Conservation (phyloP, 225 moss, liverwort and hornwort genomes). For the Pleurozium schreberi region DNA sequence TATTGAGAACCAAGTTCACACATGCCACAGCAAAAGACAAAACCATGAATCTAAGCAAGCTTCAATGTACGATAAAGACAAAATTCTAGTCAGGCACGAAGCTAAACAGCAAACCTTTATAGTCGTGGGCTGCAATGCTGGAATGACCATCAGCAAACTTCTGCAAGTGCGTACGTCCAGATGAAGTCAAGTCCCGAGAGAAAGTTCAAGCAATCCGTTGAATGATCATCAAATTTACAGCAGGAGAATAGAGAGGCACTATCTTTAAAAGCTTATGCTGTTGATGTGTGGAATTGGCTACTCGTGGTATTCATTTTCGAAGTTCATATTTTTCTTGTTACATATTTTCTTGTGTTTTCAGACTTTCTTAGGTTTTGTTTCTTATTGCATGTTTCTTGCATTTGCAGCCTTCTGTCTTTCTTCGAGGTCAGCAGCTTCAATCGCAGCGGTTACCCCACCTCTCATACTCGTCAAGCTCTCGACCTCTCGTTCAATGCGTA, state of each 20-base stretch:
- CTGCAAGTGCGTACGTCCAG: constrained; percentile 31
- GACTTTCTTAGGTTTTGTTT: not conserved
- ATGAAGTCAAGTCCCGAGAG: not conserved
- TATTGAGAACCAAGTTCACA: not conserved
- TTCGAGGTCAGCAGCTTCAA: constrained; percentile 8
- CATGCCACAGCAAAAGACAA: not conserved
- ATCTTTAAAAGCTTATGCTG: not conserved
- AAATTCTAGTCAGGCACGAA: not conserved
- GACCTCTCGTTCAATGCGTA: not conserved
- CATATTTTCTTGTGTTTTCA: not conserved
- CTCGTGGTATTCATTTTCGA: not conserved
- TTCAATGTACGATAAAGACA: not conserved
- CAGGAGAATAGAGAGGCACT: not conserved
- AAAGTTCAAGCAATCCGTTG: not conserved
- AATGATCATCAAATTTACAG: not conserved
- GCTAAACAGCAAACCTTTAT: constrained; percentile 47
- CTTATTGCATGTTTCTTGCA: not conserved
- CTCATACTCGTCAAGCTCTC: not conserved
- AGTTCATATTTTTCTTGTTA: not conserved
- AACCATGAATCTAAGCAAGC: not conserved
- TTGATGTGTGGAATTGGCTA: not conserved
- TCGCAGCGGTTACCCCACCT: not conserved
- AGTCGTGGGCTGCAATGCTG: constrained; percentile 69
- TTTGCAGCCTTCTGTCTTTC: constrained; percentile 6
- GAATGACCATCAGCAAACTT: constrained; percentile 80